Evolutionary conservation across 352 stramenopile genomes (phyloP).

Genomic region (Globisporangium echinulatum): DNA sequence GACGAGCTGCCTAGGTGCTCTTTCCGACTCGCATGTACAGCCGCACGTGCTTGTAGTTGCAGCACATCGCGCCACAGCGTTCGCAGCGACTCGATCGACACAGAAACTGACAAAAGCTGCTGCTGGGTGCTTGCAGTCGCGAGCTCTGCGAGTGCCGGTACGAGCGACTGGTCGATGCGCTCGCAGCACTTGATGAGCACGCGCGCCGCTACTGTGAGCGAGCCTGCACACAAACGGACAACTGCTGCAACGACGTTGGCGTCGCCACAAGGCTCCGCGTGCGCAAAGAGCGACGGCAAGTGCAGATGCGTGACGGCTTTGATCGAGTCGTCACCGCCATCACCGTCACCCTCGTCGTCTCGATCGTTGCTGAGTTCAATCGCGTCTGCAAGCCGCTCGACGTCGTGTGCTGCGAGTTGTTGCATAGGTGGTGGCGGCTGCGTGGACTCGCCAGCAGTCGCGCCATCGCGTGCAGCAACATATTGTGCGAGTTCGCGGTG

Average conservation of each 20-base stretch:
- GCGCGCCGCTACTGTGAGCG: constrained; percentile 1
- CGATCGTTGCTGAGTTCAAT: no score
- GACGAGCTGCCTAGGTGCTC: neutral
- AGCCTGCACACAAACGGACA: constrained; percentile 2
- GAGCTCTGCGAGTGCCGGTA: constrained; percentile 1
- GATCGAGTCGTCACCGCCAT: neutral
- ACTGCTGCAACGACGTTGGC: neutral
- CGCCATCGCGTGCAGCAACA: neutral
- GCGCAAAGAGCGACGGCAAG: neutral
- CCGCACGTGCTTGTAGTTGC: neutral
- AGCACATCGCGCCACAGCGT: constrained; percentile 4
- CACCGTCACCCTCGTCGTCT: no score
- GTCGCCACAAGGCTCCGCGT: neutral
- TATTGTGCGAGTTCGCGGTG: constrained; percentile 1
- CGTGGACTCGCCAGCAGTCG: neutral
- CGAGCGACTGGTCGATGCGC: constrained; percentile 1
- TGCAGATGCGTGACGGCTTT: no score
- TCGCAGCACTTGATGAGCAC: constrained; percentile 6
- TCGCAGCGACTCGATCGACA: neutral
- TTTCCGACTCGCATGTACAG: neutral
- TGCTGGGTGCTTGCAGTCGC: neutral
- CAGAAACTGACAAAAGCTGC: neutral
- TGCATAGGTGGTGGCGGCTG: no score
- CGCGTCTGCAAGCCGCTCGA: neutral
- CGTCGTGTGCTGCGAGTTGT: no score